These are phyloP conservation scores for Vicia sativa DNA, from an alignment of 306 rosid genomes.

Conservation along the genomic window DNA sequence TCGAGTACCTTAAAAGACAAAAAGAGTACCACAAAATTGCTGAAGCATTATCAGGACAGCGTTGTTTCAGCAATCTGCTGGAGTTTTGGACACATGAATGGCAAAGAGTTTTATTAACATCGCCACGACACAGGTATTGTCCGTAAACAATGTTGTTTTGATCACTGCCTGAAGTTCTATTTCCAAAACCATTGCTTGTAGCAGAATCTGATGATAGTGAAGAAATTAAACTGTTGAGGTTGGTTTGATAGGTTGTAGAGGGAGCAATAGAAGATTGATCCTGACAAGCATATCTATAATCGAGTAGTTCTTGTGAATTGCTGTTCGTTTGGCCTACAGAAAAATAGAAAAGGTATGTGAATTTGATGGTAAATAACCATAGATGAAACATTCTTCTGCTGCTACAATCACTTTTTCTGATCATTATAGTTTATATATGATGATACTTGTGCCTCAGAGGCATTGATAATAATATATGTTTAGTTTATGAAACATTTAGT, in stretches of 20 bases:
- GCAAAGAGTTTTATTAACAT: conserved; percentile 41
- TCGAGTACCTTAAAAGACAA: conserved; percentile 51
- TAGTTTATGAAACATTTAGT: neutral
- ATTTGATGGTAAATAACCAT: conserved; percentile 35
- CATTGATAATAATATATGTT: neutral
- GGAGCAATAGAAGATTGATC: conserved; percentile 41
- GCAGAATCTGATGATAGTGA: conserved; percentile 44
- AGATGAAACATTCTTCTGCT: conserved; percentile 29
- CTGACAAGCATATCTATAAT: conserved; percentile 49
- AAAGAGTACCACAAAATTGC: conserved; percentile 50
- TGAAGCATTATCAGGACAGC: conserved; percentile 44
- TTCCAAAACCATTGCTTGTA: conserved; percentile 46
- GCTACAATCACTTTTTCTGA: neutral
- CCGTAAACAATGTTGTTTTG: conserved; percentile 39
- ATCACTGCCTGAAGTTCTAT: conserved; percentile 34
- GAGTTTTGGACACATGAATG: conserved; percentile 47
- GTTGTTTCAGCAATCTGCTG: conserved; percentile 43
- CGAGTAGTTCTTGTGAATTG: conserved; percentile 30
- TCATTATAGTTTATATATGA: conserved; percentile 8
- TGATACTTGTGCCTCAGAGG: neutral
- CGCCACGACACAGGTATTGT: conserved; percentile 48
- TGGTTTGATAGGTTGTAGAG: conserved; percentile 40
- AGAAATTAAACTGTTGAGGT: conserved; percentile 41
- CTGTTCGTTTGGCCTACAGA: conserved; percentile 27
- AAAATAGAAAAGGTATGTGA: conserved; percentile 14